Evolutionary conservation across 768 basidiomycete genomes (phyloP), one percentile per base, ranked within the genome.

Genomic region (Suillus discolor): DNA sequence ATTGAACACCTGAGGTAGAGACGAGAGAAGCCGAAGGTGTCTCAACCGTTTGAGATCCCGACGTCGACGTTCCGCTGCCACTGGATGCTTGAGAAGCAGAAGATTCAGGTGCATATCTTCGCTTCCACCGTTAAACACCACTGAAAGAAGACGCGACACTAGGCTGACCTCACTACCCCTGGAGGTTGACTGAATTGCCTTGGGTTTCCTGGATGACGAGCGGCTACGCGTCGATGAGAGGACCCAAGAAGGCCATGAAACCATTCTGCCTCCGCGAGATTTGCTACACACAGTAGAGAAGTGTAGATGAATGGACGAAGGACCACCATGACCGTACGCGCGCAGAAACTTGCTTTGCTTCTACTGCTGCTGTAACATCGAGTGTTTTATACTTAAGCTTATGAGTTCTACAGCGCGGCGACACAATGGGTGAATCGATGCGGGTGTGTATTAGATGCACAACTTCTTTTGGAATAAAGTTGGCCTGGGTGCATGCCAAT

Each of bases 271-370:
- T 60, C 39, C 11, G 12, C 41, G 16, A 42, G 16, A 18, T 42
- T 60, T 25, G 59, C 59, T 31, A 20, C 59, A 42, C 59, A 60
- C 41, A 60, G 4, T 18, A 60, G 41, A 12, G 59, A 59, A 23
- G 16, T 41, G 23, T 28, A 60, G 20, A 60, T 12, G 18, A 60
- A 60, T 6, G 59, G 42, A 42, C 6, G 41, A 41, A 60, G 6
- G 25, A 60, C 18, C 18, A 60, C 39, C 59, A 60, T 60, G 25
- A n/a, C 20, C 25, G 15, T 42, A 41, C 28, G 12, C 25, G 41
- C 41, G 18, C 25, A 39, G 25, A 31, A 3, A 28, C 57, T 39
- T 8, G 57, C 1, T 41, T 28, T 41, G 41, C 39, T 25, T 59
- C 39, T 31, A 6, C 31, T 59, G 11, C 25, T 28, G 31, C 16